Base-by-base conservation (phyloP, 2,329 filamentous ascomycete genomes). In the Fusarium virguliforme region DNA sequence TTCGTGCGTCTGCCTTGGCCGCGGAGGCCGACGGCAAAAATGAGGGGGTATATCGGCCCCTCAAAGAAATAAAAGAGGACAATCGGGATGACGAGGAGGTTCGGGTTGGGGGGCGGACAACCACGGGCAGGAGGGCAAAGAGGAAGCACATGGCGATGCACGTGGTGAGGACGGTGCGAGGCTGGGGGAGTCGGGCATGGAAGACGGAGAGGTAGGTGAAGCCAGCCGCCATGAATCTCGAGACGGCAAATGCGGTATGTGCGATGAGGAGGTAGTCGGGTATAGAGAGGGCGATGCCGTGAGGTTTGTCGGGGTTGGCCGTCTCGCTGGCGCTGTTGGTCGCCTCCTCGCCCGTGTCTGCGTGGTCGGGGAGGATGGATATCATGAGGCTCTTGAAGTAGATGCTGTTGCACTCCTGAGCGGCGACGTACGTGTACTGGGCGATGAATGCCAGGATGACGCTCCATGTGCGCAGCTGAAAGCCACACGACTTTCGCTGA, bases 1-100 rank as follows among this genome's bases (percentile, higher is more conserved):
- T 97, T 97, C 4, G 92, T 94, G 71, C 93, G 87, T n/a, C 88
- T 87, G 0, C 94, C 94, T 55, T 97, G 88, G 1, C 94, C 94
- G 3, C 93, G 89, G 65, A 97, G 90, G 4, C 92, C 92, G 12
- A 96, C 86, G 4, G 92, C 90, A 72, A 94, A 94, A 65, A 96
- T 90, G 2, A 95, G 90, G 0, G 94, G 94, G 85, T 93, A 97
- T 73, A 94, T 89, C 57, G 94, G 93, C 0, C 91, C 92, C 79
- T 95, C 93, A 76, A 93, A 94, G 80, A 97, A 94, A 71, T 94
- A 91, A 70, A 92, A 92, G 30, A 95, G 74, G 40, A 91, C 84
- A 3, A 92, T 82, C 70, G 93, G 90, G n/a, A 89, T 84, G 26
- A 84, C 81, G 26, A 90, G 78, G 1, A 87, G 71, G 68, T 89